Evolutionary conservation across 805 yeast genomes (phyloP).

Genomic region (Yarrowia phangngaensis): DNA sequence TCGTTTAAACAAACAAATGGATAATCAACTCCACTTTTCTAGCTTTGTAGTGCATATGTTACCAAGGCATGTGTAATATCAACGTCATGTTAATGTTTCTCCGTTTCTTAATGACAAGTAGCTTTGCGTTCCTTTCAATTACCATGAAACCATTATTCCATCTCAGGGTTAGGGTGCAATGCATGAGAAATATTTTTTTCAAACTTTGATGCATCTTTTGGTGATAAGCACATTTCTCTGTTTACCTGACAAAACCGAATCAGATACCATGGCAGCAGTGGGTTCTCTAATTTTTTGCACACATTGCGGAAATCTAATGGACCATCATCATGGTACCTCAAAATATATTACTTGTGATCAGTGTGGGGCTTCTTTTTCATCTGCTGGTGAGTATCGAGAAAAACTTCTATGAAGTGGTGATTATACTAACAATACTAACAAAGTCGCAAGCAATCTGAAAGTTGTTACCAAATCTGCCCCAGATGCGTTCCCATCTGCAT

Average conservation of each 20-base stretch:
- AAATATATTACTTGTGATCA: slow-evolving; percentile 54
- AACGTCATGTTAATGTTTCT: too few species aligned
- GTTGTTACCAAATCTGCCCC: slow-evolving; percentile 86
- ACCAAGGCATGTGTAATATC: too few species aligned
- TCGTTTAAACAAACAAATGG: too few species aligned
- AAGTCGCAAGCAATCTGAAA: slow-evolving; percentile 66
- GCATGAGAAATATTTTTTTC: too few species aligned
- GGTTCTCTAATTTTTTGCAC: slow-evolving; percentile 93
- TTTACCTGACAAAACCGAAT: neutral
- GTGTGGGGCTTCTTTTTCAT: slow-evolving; percentile 46
- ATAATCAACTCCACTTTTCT: too few species aligned
- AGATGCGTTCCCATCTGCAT: slow-evolving; percentile 87
- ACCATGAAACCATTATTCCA: too few species aligned
- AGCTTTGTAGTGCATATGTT: too few species aligned
- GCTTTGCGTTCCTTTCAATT: too few species aligned
- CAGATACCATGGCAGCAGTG: slow-evolving; percentile 72
- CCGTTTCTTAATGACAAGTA: too few species aligned
- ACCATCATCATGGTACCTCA: slow-evolving; percentile 52
- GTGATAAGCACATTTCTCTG: slow-evolving; percentile 2
- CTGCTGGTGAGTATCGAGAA: slow-evolving; percentile 39
- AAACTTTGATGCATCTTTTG: too few species aligned
- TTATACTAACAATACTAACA: neutral
- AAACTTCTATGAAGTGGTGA: too few species aligned
- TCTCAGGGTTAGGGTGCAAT: too few species aligned
- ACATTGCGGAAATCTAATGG: slow-evolving; percentile 87